phyloP scores from a whole-genome alignment of 768 basidiomycete genomes.

The Leucocoprinus leucothites region DNA sequence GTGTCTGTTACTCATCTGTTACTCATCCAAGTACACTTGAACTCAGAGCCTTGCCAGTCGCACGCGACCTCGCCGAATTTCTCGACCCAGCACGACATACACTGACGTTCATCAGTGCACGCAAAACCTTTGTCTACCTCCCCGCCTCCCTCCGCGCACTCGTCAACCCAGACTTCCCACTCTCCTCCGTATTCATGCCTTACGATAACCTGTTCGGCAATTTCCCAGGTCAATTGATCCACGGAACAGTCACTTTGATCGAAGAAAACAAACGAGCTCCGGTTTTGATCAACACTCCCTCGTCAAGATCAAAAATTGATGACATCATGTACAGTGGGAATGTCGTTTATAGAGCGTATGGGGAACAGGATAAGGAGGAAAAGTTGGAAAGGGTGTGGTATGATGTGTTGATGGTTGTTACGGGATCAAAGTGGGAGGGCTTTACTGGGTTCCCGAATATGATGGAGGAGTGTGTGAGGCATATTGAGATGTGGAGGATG shows the following conservation, averaged over 20 bases:
- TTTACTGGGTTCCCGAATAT: slow-evolving; percentile 28
- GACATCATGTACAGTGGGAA: slow-evolving; percentile 5
- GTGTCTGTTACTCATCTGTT: neutral
- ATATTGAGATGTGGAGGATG: slow-evolving; percentile 19
- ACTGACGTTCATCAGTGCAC: slow-evolving; percentile 48
- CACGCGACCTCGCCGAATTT: slow-evolving; percentile 38
- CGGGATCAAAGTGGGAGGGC: slow-evolving; percentile 48
- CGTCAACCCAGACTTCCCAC: slow-evolving; percentile 34
- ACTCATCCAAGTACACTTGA: neutral
- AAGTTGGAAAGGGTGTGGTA: slow-evolving; percentile 24
- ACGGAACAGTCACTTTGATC: slow-evolving; percentile 28
- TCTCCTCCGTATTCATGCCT: slow-evolving; percentile 23
- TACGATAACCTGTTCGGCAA: slow-evolving; percentile 20
- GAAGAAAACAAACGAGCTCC: slow-evolving; percentile 20
- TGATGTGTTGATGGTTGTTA: slow-evolving; percentile 52
- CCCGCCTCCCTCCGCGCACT: slow-evolving; percentile 48
- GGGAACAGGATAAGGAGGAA: neutral
- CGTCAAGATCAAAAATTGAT: too few relatives aligned
- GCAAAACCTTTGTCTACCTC: slow-evolving; percentile 44
- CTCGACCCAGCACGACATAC: slow-evolving; percentile 43
- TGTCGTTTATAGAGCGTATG: slow-evolving; percentile 6
- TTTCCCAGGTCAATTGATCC: slow-evolving; percentile 33
- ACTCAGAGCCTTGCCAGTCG: slow-evolving; percentile 27
- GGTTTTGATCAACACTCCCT: too few relatives aligned
- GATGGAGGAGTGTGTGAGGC: slow-evolving; percentile 12